Evolutionary conservation across 2,329 filamentous ascomycete genomes (phyloP).

Genomic region (Mariannaea sp.): DNA sequence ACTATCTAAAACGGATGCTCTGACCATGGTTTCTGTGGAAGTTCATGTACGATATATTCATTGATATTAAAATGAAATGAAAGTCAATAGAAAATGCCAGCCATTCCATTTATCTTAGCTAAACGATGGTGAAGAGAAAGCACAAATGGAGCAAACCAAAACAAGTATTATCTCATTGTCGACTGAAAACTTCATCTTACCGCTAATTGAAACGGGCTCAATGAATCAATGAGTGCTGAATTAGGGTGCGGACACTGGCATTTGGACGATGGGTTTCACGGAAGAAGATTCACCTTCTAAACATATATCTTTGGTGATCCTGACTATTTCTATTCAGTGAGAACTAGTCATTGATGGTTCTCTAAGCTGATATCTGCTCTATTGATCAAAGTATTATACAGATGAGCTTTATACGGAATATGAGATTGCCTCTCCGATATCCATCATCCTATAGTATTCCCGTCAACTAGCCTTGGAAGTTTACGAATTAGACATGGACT

Average conservation of each 20-base stretch:
- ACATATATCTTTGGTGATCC: neutral
- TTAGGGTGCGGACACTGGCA: conserved; percentile 14
- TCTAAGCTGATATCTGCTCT: conserved; percentile 7
- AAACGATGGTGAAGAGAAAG: conserved; percentile 18
- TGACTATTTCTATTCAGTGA: conserved; percentile 1
- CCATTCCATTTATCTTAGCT: conserved; percentile 5
- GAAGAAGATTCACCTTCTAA: conserved; percentile 1
- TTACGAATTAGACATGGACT: too few relatives aligned
- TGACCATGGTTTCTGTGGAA: conserved; percentile 16
- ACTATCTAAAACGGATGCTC: conserved; percentile 13
- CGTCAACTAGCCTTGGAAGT: too few relatives aligned
- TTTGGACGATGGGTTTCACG: conserved; percentile 19
- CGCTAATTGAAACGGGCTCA: conserved; percentile 1
- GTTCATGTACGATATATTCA: conserved; percentile 3
- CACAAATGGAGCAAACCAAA: conserved; percentile 17
- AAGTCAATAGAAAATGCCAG: neutral
- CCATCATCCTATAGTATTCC: too few relatives aligned
- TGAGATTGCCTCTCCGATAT: too few relatives aligned
- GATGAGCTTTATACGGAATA: too few relatives aligned
- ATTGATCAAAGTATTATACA: too few relatives aligned
- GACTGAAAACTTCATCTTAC: conserved; percentile 8
- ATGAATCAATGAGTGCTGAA: conserved; percentile 17
- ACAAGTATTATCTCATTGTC: conserved; percentile 8
- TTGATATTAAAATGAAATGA: too few relatives aligned
- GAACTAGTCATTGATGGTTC: conserved; percentile 8